Evolutionary conservation across 768 basidiomycete genomes (phyloP).

Genomic region (Piloderma croceum): DNA sequence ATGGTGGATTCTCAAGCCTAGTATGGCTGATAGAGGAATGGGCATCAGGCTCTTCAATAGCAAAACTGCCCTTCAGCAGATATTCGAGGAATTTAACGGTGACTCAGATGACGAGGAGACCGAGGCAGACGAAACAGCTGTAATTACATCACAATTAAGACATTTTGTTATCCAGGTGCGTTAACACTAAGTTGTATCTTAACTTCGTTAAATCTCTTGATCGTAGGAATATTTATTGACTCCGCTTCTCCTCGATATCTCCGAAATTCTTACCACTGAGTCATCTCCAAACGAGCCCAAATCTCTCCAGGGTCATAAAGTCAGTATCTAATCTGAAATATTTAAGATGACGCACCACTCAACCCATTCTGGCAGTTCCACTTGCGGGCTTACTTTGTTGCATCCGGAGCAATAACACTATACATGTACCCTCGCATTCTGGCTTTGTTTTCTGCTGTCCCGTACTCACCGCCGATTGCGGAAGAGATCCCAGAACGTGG

Average conservation of each 20-base stretch:
- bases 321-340: conserved; percentile 19
- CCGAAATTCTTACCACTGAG: conserved; percentile 33
- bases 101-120: conserved; percentile 37
- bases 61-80: conserved; percentile 61
- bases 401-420: conserved; percentile 69
- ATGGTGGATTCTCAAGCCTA: conserved; percentile 98
- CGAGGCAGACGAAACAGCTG: conserved; percentile 41
- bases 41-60: conserved; percentile 88
- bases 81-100: conserved; percentile 79
- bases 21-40: conserved; percentile 95
- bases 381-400: conserved; percentile 81
- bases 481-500: conserved; percentile 21
- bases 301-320: conserved; percentile 54
- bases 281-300: conserved; percentile 13
- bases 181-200: conserved; percentile 5
- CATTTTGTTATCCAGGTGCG: conserved; percentile 94
- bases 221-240: conserved; percentile 76
- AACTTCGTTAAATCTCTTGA: conserved; percentile 5
- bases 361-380: conserved; percentile 64
- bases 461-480: conserved; percentile 50
- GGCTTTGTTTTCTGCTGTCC: conserved; percentile 78
- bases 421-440: conserved; percentile 80
- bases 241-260: conserved; percentile 76
- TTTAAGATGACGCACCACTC: conserved; percentile 5
- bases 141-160: conserved; percentile 81